These are phyloP conservation scores for Hirsutella thompsonii DNA, from an alignment of 2,329 filamentous ascomycete genomes.

Conservation along the genomic window DNA sequence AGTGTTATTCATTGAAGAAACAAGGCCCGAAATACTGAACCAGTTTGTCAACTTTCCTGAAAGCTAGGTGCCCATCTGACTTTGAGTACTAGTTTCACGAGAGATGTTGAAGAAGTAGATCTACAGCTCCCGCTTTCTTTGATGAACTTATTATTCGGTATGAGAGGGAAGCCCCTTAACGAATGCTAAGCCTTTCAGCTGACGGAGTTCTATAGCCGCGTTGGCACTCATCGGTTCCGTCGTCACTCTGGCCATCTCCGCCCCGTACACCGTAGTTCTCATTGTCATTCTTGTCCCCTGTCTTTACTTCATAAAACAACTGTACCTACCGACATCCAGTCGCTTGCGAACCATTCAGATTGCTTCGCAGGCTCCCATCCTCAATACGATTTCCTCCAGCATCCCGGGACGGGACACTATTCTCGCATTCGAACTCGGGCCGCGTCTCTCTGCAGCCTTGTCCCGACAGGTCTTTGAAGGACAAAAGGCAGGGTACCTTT, in stretches of 20 bases:
- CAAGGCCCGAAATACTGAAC: not conserved
- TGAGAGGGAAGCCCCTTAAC: not conserved
- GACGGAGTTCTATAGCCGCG: not conserved
- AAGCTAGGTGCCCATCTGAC: not conserved
- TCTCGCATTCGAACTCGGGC: not conserved
- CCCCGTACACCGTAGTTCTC: not conserved
- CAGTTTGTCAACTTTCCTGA: not conserved
- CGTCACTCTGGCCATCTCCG: not conserved
- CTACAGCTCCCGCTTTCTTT: conserved; percentile 1
- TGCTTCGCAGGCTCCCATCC: not conserved
- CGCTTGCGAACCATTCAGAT: not conserved
- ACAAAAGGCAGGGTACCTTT: not conserved
- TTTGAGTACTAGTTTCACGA: not conserved
- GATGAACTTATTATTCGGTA: not conserved
- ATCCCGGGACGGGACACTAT: not conserved
- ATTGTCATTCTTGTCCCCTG: not conserved
- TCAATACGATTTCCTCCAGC: not conserved
- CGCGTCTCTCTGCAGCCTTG: not conserved
- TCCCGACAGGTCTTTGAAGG: not conserved
- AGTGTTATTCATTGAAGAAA: not conserved
- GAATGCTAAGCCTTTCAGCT: not conserved
- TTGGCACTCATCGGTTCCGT: not conserved
- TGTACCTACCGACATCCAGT: not conserved
- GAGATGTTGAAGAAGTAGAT: not conserved
- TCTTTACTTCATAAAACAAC: not conserved